Evolutionary conservation across 495 filamentous ascomycete species (phyloP).

Genomic region (Aspergillus haitiensis): DNA sequence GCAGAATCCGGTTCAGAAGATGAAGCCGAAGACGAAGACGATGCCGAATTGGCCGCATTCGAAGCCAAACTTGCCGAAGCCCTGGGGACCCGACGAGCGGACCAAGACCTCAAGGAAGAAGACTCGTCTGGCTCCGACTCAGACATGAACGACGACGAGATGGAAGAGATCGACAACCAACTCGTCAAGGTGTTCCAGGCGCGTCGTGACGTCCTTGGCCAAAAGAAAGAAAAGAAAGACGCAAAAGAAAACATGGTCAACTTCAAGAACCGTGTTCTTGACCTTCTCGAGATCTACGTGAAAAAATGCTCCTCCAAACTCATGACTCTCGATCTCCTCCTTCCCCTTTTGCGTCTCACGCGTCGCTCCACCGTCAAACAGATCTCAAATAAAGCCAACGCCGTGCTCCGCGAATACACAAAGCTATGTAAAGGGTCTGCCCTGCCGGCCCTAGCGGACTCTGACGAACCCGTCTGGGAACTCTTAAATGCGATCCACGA

Average conservation of each 20-base stretch:
- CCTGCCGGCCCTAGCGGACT: constrained; percentile 41
- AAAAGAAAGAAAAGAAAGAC: constrained; percentile 79
- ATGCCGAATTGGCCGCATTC: constrained; percentile 60
- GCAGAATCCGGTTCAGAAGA: constrained; percentile 37
- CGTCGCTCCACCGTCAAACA: constrained; percentile 67
- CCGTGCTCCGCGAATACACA: constrained; percentile 67
- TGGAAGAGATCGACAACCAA: constrained; percentile 83
- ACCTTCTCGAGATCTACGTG: constrained; percentile 81
- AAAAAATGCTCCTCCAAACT: constrained; percentile 71
- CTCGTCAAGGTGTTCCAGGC: constrained; percentile 82
- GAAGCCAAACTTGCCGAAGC: constrained; percentile 77
- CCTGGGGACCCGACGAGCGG: constrained; percentile 62
- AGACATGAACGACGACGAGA: constrained; percentile 93
- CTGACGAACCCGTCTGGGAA: constrained; percentile 49
- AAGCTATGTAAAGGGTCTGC: constrained; percentile 62
- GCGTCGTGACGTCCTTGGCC: constrained; percentile 56
- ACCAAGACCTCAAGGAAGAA: constrained; percentile 53
- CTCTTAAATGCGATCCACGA: constrained; percentile 68
- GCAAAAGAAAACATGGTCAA: constrained; percentile 87
- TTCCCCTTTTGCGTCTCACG: constrained; percentile 61
- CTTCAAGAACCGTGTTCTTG: constrained; percentile 92
- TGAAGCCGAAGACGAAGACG: constrained; percentile 49
- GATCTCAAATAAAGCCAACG: constrained; percentile 69
- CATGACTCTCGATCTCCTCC: constrained; percentile 64
- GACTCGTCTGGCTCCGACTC: constrained; percentile 59